These are phyloP conservation scores for Knufia fluminis DNA, from an alignment of 2,329 filamentous ascomycete species.

Conservation along the genomic window DNA sequence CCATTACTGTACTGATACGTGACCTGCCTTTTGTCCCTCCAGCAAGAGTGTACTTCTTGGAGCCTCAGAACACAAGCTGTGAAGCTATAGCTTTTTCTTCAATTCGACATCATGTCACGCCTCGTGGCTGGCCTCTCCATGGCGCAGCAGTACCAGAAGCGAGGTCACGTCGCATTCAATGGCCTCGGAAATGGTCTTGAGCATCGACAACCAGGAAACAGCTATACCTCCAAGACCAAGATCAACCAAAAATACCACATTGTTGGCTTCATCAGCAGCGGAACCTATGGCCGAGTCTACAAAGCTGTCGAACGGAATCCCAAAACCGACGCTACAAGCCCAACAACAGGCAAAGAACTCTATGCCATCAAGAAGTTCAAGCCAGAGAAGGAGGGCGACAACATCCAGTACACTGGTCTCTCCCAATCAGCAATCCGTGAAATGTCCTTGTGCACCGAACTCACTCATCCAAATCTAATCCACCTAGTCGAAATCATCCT, in stretches of 20 bases:
- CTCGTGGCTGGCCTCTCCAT: constrained; percentile 8
- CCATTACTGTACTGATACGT: too few relatives aligned
- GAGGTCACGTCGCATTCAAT: constrained; percentile 9
- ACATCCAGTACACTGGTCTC: constrained; percentile 89
- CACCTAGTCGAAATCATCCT: constrained; percentile 89
- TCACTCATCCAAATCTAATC: constrained; percentile 82
- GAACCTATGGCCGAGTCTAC: constrained; percentile 96
- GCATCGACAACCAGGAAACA: constrained; percentile 34
- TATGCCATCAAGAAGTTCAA: constrained; percentile 99
- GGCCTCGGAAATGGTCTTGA: constrained; percentile 7
- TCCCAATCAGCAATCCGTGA: constrained; percentile 95
- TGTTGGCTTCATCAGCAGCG: constrained; percentile 94
- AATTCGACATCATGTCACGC: constrained; percentile 9
- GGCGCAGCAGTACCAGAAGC: constrained; percentile 10
- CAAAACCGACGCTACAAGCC: constrained; percentile 31
- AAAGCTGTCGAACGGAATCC: constrained; percentile 75
- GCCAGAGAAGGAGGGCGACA: constrained; percentile 94
- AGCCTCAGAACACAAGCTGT: too few relatives aligned
- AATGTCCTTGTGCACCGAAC: constrained; percentile 92
- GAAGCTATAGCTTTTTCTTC: too few relatives aligned
- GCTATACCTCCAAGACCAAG: constrained; percentile 64
- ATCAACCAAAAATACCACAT: constrained; percentile 88
- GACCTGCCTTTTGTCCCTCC: too few relatives aligned
- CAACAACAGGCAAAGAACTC: constrained; percentile 48
- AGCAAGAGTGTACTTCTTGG: too few relatives aligned